Base-by-base conservation (phyloP, 345 rosid genomes). In the Brassica cretica region DNA sequence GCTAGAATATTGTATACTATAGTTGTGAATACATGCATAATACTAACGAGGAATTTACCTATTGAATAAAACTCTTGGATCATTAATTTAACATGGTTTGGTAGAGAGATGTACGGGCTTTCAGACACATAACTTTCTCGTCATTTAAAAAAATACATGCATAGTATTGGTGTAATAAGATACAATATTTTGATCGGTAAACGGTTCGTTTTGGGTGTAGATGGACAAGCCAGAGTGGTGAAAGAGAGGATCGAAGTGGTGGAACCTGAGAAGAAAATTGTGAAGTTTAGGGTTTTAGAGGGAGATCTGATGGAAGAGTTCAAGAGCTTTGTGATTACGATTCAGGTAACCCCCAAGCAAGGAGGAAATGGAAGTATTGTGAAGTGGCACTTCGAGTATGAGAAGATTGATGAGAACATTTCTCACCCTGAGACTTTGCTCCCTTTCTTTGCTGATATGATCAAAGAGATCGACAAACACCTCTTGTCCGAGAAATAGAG, bases 261-360 rank as follows among this genome's bases (percentile, higher is more conserved):
- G 63, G 73, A 72, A 14, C 66, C 82, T 2, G 71, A 79, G 69
- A 79, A 69, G 61, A 73, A 30, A 24, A 27, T 62, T 16, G n/a
- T 73, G 6, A 60, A 24, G 46, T 61, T n/a, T 63, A 73, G 69
- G 61, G 68, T 73, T 27, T 14, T 73, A 61, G 76, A 73, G 30
- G 76, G 76, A 73, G 76, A 73, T 73, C 8, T 73, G 33, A 61
- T 73, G 76, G 10, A 73, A 62, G 76, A 73, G 69, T 73, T 27
- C 49, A 63, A 73, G 61, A 73, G 46, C 69, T 73, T 73, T 16
- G 1, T 73, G 76, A 39, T 62, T 24, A 73, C 76, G 37, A 5
- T 63, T 30, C 69, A 73, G 2, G 76, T 60, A 14, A 44, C 49
- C 8, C 69, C 68, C 1, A 73, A 73, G 30, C 11, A 73, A 63